Percentiles rank a stretch among this genome's conserved stretches.
These are phyloP conservation scores for Sarocladiaceae sp. DNA, from an alignment of 2,329 filamentous ascomycete species.

Conservation along the genomic window DNA sequence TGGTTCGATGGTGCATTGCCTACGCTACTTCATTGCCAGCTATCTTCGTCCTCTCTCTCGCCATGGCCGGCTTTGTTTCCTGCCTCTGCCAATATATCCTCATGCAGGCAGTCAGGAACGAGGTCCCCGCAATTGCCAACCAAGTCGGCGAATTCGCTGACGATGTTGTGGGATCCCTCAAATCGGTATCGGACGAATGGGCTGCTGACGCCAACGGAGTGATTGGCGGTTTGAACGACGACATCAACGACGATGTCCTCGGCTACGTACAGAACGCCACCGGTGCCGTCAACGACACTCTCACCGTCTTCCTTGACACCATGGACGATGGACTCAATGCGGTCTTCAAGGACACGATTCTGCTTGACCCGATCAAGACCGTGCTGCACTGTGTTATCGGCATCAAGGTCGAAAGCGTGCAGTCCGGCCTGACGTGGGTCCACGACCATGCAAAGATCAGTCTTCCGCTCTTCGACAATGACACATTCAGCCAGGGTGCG, in stretches of 20 bases:
- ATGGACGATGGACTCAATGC: constrained; percentile 70
- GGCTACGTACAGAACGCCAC: constrained; percentile 86
- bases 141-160: constrained; percentile 78
- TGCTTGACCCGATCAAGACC: constrained; percentile 72
- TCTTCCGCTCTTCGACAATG: constrained; percentile 72
- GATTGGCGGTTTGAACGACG: constrained; percentile 64
- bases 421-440: constrained; percentile 92
- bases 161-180: constrained; percentile 68
- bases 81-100: constrained; percentile 80
- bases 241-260: constrained; percentile 81
- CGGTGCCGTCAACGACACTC: constrained; percentile 74
- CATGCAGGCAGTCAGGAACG: constrained; percentile 66
- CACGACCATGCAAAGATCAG: constrained; percentile 78
- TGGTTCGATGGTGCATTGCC: constrained; percentile 78
- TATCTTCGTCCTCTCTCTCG: constrained; percentile 81
- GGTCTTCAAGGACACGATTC: constrained; percentile 78
- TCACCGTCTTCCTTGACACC: constrained; percentile 75
- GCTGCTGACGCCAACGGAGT: constrained; percentile 70
- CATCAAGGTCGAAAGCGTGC: constrained; percentile 78
- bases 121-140: constrained; percentile 69
- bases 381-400: constrained; percentile 84
- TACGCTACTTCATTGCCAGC: constrained; percentile 84
- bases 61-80: constrained; percentile 74
- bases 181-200: constrained; percentile 73
- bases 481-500: constrained; percentile 81